Base-by-base conservation (phyloP, 2,329 filamentous ascomycete genomes). In the Trichophyton schoenleinii region DNA sequence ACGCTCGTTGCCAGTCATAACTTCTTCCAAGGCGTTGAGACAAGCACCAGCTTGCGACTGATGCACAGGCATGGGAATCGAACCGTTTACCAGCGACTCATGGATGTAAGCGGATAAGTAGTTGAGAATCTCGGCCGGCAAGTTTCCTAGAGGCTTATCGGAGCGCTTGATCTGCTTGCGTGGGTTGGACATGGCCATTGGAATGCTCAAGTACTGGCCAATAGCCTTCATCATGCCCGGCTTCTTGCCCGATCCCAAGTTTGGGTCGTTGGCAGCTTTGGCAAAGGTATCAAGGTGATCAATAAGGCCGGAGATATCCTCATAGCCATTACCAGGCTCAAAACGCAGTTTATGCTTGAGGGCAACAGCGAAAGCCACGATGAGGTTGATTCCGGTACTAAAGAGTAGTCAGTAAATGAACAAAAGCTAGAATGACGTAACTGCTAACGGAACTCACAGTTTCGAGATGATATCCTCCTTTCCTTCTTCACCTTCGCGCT, bases 321-420 rank as follows among this genome's bases (percentile, higher is more conserved):
- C 81, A 71, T 94, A 92, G 60, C 86, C 82, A 38, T 86, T 84
- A 67, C 88, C 89, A 0, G 89, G 89, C 71, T 95, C 89, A 71
- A 92, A 92, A 36, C 89, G 87, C 36, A 95, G 81, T 68, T 85
- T 86, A 74, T 94, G 89, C 76, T 92, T 92, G 63, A 95, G 78
- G 1, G 89, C 76, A 18, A 88, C 79, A n/a, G 88, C 81, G 67
- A 88, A 94, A 1, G 88, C 87, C 31, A 89, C 81, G 64, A 94
- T 80, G 5, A 94, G 79, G 70, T 94, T 92, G 72, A 94, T 82
- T 5, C 84, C 84, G 15, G 85, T 85, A 38, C 78, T 79, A 58
- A 25, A 38, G 25, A 38, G 38, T 57, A 11, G 15, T 53, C 55
- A 59, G 42, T 34, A 18, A 18, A 18, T n/a, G 48, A 52, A 9